Base-by-base conservation (phyloP, 2,329 filamentous ascomycete species). In the Alternaria sp. region DNA sequence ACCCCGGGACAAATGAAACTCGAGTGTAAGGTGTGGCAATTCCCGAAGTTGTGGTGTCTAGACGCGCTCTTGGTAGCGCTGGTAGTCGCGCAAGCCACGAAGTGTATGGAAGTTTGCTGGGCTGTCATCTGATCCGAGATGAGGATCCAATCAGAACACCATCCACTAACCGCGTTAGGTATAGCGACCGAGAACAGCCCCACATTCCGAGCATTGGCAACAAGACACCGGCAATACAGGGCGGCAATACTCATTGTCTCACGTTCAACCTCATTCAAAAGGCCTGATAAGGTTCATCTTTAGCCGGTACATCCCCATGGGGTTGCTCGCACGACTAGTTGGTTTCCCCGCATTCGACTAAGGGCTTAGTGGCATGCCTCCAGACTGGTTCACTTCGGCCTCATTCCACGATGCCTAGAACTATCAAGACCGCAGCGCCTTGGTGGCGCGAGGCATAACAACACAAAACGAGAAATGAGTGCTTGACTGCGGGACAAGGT, bases 231-330 rank as follows among this genome's bases (percentile, higher is more conserved):
- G 36, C 36, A 25, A 49, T 49, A 28, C 23, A 49, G 36, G 25
- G 46, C 46, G 46, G 46, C 23, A 28, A 49, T 49, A 49, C 46
- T 49, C 46, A 26, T 3, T 25, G 25, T 25, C 46, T 49, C 46
- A 49, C 23, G 15, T 26, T 9, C 23, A 25, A 19, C 6, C 26
- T 49, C 25, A 28, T n/a, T 28, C 15, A 26, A 28, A n/a, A 49
- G 15, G 23, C 23, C 25, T 49, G 46, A 49, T 49, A 49, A 49
- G 23, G 23, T 49, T 28, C 43, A 49, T 15, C 52, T 59, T 65
- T 62, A 65, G 50, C 59, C 62, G 56, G 50, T 61, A 52, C 9
- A 59, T 21, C 50, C 54, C 54, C 59, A 53, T 52, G 59, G 54
- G 54, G 59, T 36, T 25, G 61, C 45, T 40, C 8, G 25, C 45